Conservation (phyloP, 78 protist genomes). For the Trichosphaerium sp. region DNA sequence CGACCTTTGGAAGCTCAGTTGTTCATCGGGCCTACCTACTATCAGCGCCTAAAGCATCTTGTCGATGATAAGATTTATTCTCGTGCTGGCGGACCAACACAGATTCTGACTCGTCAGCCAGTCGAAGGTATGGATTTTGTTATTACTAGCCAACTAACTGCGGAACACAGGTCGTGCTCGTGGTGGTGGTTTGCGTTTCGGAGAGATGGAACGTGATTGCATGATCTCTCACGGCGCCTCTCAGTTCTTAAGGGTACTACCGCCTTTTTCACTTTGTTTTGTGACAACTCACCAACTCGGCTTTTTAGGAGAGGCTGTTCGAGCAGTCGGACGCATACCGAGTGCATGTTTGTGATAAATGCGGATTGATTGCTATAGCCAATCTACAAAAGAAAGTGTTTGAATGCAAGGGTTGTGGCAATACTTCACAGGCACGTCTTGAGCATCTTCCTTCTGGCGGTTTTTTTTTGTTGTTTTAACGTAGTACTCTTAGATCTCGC, state of each 20-base stretch:
- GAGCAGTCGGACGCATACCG: conserved; percentile 79
- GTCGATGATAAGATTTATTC: conserved; percentile 98
- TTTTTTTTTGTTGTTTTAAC: background rate
- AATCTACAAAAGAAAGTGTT: conserved; percentile 37
- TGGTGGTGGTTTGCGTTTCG: conserved; percentile 99
- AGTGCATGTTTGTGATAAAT: conserved; percentile 94
- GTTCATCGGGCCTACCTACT: conserved; percentile 98
- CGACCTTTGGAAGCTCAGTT: conserved; percentile 64
- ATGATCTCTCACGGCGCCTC: conserved; percentile 97
- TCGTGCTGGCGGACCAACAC: conserved; percentile 95
- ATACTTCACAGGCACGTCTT: conserved; percentile 29
- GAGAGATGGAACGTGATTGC: conserved; percentile 99
- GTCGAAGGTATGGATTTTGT: conserved; percentile 54
- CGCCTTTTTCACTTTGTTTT: background rate
- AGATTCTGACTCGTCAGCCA: conserved; percentile 95
- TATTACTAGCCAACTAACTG: too few relatives aligned
- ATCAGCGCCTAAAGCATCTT: conserved; percentile 99
- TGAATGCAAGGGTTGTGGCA: conserved; percentile 80
- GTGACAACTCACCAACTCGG: background rate
- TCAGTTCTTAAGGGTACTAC: conserved; percentile 62
- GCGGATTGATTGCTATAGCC: conserved; percentile 93
- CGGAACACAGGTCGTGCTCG: conserved; percentile 86
- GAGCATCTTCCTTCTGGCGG: background rate
- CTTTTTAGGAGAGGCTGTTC: conserved; percentile 87
- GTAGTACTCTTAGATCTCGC: conserved; percentile 48